Evolutionary conservation across 805 yeast species (phyloP).

Genomic region (Candida morakotiae): DNA sequence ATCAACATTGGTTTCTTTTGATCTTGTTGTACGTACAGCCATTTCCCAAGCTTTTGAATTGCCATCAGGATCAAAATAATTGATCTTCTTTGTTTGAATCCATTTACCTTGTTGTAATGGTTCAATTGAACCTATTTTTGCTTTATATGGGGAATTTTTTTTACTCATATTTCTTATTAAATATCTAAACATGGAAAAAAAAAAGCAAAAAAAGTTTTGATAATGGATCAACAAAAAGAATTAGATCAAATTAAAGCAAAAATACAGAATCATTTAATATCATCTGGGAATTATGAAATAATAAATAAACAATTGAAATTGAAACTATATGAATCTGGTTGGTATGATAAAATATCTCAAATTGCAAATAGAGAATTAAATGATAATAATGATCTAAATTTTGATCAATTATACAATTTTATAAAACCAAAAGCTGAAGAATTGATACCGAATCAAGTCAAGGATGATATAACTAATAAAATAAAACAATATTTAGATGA

Average conservation of each 20-base stretch:
- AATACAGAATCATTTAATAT: conserved; percentile 66
- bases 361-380: conserved; percentile 49
- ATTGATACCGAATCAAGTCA: conserved; percentile 66
- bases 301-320: conserved; percentile 61
- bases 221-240: conserved; percentile 31
- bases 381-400: conserved; percentile 30
- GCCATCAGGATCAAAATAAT: conserved; percentile 73
- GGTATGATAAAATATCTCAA: conserved; percentile 73
- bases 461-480: conserved; percentile 52
- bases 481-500: conserved; percentile 57
- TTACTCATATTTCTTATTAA: conserved; percentile 6
- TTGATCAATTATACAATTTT: conserved; percentile 46
- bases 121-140: conserved; percentile 28
- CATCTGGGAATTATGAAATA: conserved; percentile 77
- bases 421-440: conserved; percentile 66
- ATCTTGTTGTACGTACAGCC: conserved; percentile 77
- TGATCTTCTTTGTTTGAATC: conserved; percentile 56
- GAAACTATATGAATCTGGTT: conserved; percentile 71
- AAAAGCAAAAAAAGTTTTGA: conserved; percentile 2
- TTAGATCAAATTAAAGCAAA: conserved; percentile 48
- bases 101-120: conserved; percentile 37
- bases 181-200: not conserved
- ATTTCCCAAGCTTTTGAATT: conserved; percentile 78
- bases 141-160: conserved; percentile 32
- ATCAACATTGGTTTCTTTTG: conserved; percentile 57